phyloP scores from a whole-genome alignment of 139 green algal species.

The Pleodorina starrii region DNA sequence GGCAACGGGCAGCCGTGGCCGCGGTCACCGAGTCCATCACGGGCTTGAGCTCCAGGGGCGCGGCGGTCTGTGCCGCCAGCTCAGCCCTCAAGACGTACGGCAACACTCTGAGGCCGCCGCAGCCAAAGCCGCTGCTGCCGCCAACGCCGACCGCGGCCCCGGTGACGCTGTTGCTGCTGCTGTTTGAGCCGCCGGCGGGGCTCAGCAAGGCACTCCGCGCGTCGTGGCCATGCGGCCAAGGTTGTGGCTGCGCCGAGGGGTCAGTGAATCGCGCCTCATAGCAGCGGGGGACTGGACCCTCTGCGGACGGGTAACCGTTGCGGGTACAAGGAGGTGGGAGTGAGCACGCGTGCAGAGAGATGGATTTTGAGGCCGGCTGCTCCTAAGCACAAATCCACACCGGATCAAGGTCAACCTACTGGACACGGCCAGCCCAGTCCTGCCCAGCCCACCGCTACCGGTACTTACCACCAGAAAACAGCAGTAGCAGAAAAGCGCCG shows the following conservation, averaged over 20 bases:
- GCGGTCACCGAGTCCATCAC: slow-evolving; percentile 1
- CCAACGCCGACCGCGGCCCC: background rate
- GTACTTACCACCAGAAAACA: slow-evolving; percentile 59
- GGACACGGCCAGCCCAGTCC: background rate
- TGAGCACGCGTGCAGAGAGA: too few relatives aligned
- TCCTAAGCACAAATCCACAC: too few relatives aligned
- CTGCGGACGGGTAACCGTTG: too few relatives aligned
- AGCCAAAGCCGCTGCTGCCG: background rate
- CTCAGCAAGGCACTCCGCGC: background rate
- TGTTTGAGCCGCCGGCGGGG: background rate
- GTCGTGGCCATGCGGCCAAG: background rate
- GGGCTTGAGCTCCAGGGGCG: slow-evolving; percentile 6
- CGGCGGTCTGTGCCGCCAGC: background rate
- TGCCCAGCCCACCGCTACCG: too few relatives aligned
- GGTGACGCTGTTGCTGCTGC: background rate
- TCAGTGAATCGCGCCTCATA: slow-evolving; percentile 25
- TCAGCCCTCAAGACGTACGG: background rate
- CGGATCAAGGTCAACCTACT: too few relatives aligned
- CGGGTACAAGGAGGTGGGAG: too few relatives aligned
- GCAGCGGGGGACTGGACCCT: slow-evolving; percentile 3
- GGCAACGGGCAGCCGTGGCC: background rate
- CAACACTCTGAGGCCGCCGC: background rate
- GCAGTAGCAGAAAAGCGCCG: slow-evolving; percentile 61
- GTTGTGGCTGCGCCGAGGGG: background rate
- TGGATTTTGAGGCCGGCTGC: too few relatives aligned